Percentiles rank a stretch among this genome's conserved stretches.
Conservation (phyloP, 768 basidiomycete species). For the Coprinellus micaceus region DNA sequence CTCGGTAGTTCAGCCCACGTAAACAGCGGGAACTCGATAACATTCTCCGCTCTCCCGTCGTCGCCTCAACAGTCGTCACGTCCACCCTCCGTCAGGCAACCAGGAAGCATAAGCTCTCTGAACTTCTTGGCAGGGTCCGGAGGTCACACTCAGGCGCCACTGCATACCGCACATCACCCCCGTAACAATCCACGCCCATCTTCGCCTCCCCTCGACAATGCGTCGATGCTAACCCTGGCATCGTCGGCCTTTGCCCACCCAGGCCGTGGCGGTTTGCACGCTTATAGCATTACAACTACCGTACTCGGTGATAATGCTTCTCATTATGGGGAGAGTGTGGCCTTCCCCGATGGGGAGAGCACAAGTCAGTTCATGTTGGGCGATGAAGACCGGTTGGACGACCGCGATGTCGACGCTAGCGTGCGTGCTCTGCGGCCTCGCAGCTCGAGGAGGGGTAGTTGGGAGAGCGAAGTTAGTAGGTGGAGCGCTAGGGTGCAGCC, state of each 20-base stretch:
- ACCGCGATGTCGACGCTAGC: conserved; percentile 80
- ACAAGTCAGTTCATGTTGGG: conserved; percentile 64
- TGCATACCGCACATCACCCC: conserved; percentile 90
- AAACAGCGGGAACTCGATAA: conserved; percentile 56
- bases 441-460: conserved; percentile 83
- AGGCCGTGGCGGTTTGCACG: conserved; percentile 6
- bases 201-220: conserved; percentile 87
- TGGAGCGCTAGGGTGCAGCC: conserved; percentile 75
- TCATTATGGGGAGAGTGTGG: conserved; percentile 62
- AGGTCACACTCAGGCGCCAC: conserved; percentile 68
- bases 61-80: conserved; percentile 46
- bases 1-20: conserved; percentile 43
- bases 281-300: conserved; percentile 23
- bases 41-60: conserved; percentile 64
- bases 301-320: conserved; percentile 66
- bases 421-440: conserved; percentile 85
- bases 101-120: conserved; percentile 26
- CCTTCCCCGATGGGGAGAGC: conserved; percentile 60
- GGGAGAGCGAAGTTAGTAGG: conserved; percentile 86
- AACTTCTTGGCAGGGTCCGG: conserved; percentile 28
- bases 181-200: conserved; percentile 93
- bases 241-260: conserved; percentile 77
- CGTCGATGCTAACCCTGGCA: conserved; percentile 88
- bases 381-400: conserved; percentile 62
- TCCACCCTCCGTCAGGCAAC: conserved; percentile 23